Conservation (phyloP, 2,329 filamentous ascomycete genomes). For the Bisporella sp. region DNA sequence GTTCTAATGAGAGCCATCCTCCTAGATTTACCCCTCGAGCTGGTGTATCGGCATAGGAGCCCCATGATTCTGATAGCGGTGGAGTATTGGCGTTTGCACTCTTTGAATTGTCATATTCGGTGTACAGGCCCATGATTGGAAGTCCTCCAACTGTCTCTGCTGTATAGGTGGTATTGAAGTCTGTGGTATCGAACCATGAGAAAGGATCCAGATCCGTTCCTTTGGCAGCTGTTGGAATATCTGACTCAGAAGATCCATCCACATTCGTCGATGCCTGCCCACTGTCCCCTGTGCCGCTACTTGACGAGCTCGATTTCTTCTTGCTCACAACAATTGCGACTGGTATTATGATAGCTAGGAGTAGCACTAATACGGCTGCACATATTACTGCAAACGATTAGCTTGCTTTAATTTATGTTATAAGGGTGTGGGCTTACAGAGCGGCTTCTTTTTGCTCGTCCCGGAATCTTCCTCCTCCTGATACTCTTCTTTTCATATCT, state of each 20-base stretch:
- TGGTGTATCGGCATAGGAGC: slow-evolving; percentile 67
- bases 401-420: neutral
- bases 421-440: too few species aligned
- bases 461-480: slow-evolving; percentile 2
- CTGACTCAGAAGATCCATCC: slow-evolving; percentile 40
- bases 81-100: slow-evolving; percentile 75
- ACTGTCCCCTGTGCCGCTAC: slow-evolving; percentile 10
- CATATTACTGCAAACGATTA: slow-evolving; percentile 36
- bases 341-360: slow-evolving; percentile 61
- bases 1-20: slow-evolving; percentile 89
- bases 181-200: slow-evolving; percentile 80
- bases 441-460: neutral
- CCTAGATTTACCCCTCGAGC: slow-evolving; percentile 89
- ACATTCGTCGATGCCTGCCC: slow-evolving; percentile 36
- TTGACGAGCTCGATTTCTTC: slow-evolving; percentile 37
- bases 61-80: slow-evolving; percentile 67
- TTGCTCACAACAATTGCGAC: slow-evolving; percentile 60
- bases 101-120: slow-evolving; percentile 76
- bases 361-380: slow-evolving; percentile 42
- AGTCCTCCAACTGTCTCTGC: slow-evolving; percentile 75
- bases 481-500: slow-evolving; percentile 36
- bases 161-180: slow-evolving; percentile 95
- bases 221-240: slow-evolving; percentile 52
- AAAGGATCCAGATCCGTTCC: slow-evolving; percentile 82
- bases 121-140: slow-evolving; percentile 84